Conservation (phyloP, 2,329 filamentous ascomycete genomes). For the Ceratocystis ficicola region DNA sequence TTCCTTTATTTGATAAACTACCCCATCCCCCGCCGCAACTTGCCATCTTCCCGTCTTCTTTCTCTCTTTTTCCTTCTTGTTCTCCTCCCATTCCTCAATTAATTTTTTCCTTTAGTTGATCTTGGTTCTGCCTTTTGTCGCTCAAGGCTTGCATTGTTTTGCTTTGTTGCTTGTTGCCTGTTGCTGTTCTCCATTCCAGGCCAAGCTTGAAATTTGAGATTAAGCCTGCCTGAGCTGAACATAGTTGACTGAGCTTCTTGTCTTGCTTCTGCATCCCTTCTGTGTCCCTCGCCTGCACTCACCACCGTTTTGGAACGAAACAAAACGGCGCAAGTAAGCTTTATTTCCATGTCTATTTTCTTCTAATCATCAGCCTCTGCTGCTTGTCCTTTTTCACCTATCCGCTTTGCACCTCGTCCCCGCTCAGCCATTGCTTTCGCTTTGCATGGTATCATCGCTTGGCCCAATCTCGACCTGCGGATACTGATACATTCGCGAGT, state of each 20-base stretch:
- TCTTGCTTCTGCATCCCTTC: slow-evolving; percentile 11
- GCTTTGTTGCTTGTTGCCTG: background rate
- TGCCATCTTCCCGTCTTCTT: slow-evolving; percentile 14
- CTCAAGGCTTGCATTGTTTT: background rate
- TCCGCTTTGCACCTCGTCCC: background rate
- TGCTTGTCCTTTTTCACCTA: slow-evolving; percentile 17
- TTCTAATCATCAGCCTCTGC: slow-evolving; percentile 22
- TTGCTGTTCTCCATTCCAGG: slow-evolving; percentile 1
- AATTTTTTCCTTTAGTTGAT: slow-evolving; percentile 14
- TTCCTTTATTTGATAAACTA: slow-evolving; percentile 10
- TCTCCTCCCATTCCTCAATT: slow-evolving; percentile 15
- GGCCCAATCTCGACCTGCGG: background rate
- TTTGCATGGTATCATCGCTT: background rate
- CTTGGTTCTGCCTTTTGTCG: background rate
- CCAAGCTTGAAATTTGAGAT: slow-evolving; percentile 1
- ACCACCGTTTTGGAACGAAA: slow-evolving; percentile 2
- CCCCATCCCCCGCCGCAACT: background rate
- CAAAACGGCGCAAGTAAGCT: slow-evolving; percentile 15
- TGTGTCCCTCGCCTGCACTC: slow-evolving; percentile 8
- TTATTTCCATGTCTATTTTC: slow-evolving; percentile 23
- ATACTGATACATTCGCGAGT: background rate
- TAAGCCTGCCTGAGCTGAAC: slow-evolving; percentile 4
- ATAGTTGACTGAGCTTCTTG: background rate
- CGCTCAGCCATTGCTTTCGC: background rate
- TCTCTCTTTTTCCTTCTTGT: slow-evolving; percentile 11